A percentile compares a stretch with the other conserved stretches of the same genome.
phyloP scores from a whole-genome alignment of 495 filamentous ascomycete genomes.

The Annulohypoxylon nitens region DNA sequence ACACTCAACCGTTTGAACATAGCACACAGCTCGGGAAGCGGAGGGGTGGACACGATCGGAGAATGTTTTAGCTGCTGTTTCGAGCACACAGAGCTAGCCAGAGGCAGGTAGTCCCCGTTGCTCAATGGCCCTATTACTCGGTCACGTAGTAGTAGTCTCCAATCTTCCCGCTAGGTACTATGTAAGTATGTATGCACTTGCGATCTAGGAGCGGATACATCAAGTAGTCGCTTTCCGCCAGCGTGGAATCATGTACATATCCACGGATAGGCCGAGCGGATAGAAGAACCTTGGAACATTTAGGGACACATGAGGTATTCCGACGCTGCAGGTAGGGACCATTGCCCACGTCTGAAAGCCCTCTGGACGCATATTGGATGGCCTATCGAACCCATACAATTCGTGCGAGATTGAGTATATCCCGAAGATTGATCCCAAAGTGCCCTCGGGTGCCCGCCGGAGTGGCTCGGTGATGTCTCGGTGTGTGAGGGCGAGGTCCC shows the following conservation, averaged over 20 bases:
- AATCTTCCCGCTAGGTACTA: constrained; percentile 27
- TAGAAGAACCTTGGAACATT: constrained; percentile 1
- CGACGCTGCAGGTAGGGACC: constrained; percentile 26
- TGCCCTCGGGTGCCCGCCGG: constrained; percentile 48
- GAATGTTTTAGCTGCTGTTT: constrained; percentile 44
- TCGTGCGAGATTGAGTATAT: constrained; percentile 27
- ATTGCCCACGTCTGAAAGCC: constrained; percentile 24
- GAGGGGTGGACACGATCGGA: constrained; percentile 44
- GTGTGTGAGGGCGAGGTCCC: constrained; percentile 43
- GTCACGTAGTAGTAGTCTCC: constrained; percentile 33
- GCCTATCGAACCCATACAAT: constrained; percentile 20
- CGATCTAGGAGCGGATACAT: constrained; percentile 22
- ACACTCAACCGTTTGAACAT: constrained; percentile 16
- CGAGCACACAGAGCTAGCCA: constrained; percentile 33
- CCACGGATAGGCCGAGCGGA: constrained; percentile 1
- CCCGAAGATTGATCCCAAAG: constrained; percentile 35
- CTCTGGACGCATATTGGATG: constrained; percentile 15
- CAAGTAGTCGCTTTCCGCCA: neutral
- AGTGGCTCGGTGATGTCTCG: constrained; percentile 52
- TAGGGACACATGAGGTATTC: constrained; percentile 27
- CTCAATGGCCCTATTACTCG: constrained; percentile 24
- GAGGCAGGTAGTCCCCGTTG: constrained; percentile 33
- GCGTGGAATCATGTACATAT: constrained; percentile 28
- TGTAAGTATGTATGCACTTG: constrained; percentile 9
- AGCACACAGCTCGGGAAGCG: constrained; percentile 41